Evolutionary conservation across 225 moss, liverwort and hornwort species (phyloP).

Genomic region (Bryoerythrophyllum caledonicum): DNA sequence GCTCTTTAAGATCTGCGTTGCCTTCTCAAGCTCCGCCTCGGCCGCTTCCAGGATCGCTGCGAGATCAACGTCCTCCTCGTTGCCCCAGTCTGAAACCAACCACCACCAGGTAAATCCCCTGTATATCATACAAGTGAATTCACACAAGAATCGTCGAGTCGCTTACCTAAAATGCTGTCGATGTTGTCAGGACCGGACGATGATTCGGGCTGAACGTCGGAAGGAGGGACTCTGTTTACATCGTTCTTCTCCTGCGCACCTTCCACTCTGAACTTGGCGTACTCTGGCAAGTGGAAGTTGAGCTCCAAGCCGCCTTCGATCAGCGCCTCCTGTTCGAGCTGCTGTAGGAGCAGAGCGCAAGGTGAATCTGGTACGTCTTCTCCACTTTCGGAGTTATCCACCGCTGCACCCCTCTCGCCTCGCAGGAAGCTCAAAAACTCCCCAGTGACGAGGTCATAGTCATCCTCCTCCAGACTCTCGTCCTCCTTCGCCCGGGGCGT

Average conservation of each 20-base stretch:
- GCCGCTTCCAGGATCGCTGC: slow-evolving; percentile 85
- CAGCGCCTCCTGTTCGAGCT: slow-evolving; percentile 83
- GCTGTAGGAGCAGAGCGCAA: slow-evolving; percentile 67
- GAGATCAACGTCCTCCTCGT: slow-evolving; percentile 69
- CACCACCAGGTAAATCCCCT: neutral
- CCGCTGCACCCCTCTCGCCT: slow-evolving; percentile 20
- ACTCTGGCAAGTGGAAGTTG: slow-evolving; percentile 57
- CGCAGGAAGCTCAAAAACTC: slow-evolving; percentile 82
- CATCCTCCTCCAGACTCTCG: slow-evolving; percentile 45
- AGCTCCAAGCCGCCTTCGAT: slow-evolving; percentile 68
- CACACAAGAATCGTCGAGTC: no score
- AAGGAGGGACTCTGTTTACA: neutral
- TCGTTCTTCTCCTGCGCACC: no score
- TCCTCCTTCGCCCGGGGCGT: slow-evolving; percentile 2
- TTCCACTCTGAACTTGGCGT: slow-evolving; percentile 68
- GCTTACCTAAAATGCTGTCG: slow-evolving; percentile 18
- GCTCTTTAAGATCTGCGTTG: slow-evolving; percentile 57
- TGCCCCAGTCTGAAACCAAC: slow-evolving; percentile 47
- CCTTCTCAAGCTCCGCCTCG: slow-evolving; percentile 84
- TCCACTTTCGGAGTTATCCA: no score
- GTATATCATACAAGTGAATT: neutral
- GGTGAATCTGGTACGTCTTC: slow-evolving; percentile 81
- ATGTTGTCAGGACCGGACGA: slow-evolving; percentile 13
- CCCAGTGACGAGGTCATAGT: slow-evolving; percentile 76
- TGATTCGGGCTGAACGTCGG: slow-evolving; percentile 11